These are phyloP conservation scores for Prototheca wickerhamii DNA, from an alignment of 163 green algal species.

Conservation along the genomic window DNA sequence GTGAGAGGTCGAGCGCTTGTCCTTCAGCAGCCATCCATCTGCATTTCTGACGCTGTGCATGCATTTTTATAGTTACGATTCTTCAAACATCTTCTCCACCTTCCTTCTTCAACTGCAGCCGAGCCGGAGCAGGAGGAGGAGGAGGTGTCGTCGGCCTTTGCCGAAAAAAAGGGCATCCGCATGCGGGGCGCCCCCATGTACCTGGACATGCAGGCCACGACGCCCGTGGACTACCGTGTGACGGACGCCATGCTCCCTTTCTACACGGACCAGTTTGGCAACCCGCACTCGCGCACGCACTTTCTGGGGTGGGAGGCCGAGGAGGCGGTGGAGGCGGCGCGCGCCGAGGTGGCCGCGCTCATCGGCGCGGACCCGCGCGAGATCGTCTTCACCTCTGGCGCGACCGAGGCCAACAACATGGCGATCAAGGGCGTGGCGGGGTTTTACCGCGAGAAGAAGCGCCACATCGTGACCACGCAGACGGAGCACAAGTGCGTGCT, in stretches of 20 bases:
- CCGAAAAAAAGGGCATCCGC: slow-evolving; percentile 80
- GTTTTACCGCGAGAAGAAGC: slow-evolving; percentile 94
- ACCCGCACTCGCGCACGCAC: slow-evolving; percentile 96
- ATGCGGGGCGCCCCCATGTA: slow-evolving; percentile 77
- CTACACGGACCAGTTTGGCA: slow-evolving; percentile 92
- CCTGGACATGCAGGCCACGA: slow-evolving; percentile 94
- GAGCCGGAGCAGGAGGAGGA: neutral
- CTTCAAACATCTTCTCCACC: too few species aligned
- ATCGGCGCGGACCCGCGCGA: slow-evolving; percentile 92
- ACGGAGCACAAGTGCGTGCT: slow-evolving; percentile 90
- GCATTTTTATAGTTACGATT: too few species aligned
- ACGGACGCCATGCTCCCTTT: slow-evolving; percentile 96
- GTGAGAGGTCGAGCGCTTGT: too few species aligned
- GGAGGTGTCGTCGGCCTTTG: too few species aligned
- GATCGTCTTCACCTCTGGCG: slow-evolving; percentile 97
- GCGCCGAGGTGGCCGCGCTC: slow-evolving; percentile 75
- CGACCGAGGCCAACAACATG: slow-evolving; percentile 98
- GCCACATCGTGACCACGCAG: slow-evolving; percentile 91
- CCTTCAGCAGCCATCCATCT: too few species aligned
- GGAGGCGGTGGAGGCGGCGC: slow-evolving; percentile 83
- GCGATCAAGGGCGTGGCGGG: slow-evolving; percentile 90
- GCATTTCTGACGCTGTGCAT: too few species aligned
- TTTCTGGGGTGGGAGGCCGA: slow-evolving; percentile 97
- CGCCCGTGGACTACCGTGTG: slow-evolving; percentile 89
- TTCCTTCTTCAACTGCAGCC: neutral